Percentiles rank a stretch among this genome's conserved stretches.
Conservation (phyloP, 345 rosid species). For the Syzygium jambos region DNA sequence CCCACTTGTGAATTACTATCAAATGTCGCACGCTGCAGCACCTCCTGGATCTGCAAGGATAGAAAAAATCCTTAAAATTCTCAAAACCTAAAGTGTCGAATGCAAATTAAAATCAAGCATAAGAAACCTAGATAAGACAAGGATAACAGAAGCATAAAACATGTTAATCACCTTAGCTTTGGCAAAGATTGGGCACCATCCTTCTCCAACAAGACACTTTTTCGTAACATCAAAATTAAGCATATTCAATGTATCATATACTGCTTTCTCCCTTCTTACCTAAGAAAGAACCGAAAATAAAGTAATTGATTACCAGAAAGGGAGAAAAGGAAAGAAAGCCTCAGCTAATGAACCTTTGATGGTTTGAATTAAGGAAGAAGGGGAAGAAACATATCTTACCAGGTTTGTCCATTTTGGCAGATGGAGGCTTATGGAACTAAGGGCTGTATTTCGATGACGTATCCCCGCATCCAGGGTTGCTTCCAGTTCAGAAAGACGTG, state of each 20-base stretch:
- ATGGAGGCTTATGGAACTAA: slow-evolving; percentile 58
- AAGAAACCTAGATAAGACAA: not conserved
- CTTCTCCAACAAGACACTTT: slow-evolving; percentile 97
- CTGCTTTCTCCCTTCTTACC: slow-evolving; percentile 90
- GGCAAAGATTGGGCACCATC: slow-evolving; percentile 96
- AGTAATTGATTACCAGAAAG: not conserved
- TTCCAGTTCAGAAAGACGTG: slow-evolving; percentile 90
- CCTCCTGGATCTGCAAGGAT: slow-evolving; percentile 77
- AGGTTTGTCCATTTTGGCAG: slow-evolving; percentile 67
- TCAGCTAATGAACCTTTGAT: not conserved
- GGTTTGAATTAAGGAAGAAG: not conserved
- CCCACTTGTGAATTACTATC: slow-evolving; percentile 94
- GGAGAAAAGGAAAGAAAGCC: not conserved
- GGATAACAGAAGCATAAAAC: not conserved
- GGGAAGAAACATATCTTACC: slow-evolving; percentile 26
- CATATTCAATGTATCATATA: slow-evolving; percentile 87
- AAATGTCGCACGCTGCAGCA: slow-evolving; percentile 82
- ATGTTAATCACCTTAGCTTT: slow-evolving; percentile 53
- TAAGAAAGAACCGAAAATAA: slow-evolving; percentile 16
- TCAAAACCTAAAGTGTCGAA: slow-evolving; percentile 6
- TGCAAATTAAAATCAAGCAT: not conserved
- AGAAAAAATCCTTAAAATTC: slow-evolving; percentile 5
- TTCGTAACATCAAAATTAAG: slow-evolving; percentile 95
- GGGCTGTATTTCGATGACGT: slow-evolving; percentile 71
- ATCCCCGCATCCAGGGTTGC: slow-evolving; percentile 85